Evolutionary conservation across 2,329 filamentous ascomycete species (phyloP).

Genomic region (Diaporthe humulicola): DNA sequence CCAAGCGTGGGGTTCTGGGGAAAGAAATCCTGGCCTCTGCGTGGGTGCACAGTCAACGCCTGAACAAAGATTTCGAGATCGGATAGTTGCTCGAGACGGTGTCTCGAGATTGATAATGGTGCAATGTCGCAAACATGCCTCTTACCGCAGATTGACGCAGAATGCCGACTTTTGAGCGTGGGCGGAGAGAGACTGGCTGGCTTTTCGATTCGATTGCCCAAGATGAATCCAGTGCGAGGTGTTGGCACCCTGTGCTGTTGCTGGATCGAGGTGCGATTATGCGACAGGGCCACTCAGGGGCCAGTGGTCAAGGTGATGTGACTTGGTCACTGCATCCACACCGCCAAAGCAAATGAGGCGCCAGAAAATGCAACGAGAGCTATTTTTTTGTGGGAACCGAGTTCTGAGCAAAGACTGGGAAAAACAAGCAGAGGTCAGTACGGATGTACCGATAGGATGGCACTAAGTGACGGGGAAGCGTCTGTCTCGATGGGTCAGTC

Average conservation of each 20-base stretch:
- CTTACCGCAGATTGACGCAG: slow-evolving; percentile 3
- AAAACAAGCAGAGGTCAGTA: slow-evolving; percentile 17
- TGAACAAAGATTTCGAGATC: slow-evolving; percentile 9
- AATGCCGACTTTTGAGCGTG: neutral
- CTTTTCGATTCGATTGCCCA: neutral
- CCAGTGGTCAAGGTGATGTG: slow-evolving; percentile 33
- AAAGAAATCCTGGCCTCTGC: neutral
- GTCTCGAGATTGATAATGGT: slow-evolving; percentile 20
- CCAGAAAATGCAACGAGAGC: slow-evolving; percentile 3
- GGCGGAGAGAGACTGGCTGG: neutral
- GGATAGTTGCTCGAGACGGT: slow-evolving; percentile 17
- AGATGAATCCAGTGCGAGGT: neutral
- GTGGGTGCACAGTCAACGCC: slow-evolving; percentile 5
- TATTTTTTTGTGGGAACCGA: slow-evolving; percentile 14
- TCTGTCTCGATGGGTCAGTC: slow-evolving; percentile 27
- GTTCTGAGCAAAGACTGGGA: slow-evolving; percentile 3
- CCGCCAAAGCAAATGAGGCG: slow-evolving; percentile 34
- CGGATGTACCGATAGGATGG: slow-evolving; percentile 31
- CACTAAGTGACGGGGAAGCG: slow-evolving; percentile 24
- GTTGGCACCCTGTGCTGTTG: slow-evolving; percentile 6
- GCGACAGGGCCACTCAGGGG: slow-evolving; percentile 21
- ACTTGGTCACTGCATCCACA: slow-evolving; percentile 33
- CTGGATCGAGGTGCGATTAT: slow-evolving; percentile 15
- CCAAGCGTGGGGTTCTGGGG: neutral
- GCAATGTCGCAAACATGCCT: slow-evolving; percentile 37